A percentile compares a stretch with the other conserved stretches of the same genome.
These are phyloP conservation scores for Ustilago hordei DNA, from an alignment of 1,284 basidiomycete genomes.

Conservation along the genomic window DNA sequence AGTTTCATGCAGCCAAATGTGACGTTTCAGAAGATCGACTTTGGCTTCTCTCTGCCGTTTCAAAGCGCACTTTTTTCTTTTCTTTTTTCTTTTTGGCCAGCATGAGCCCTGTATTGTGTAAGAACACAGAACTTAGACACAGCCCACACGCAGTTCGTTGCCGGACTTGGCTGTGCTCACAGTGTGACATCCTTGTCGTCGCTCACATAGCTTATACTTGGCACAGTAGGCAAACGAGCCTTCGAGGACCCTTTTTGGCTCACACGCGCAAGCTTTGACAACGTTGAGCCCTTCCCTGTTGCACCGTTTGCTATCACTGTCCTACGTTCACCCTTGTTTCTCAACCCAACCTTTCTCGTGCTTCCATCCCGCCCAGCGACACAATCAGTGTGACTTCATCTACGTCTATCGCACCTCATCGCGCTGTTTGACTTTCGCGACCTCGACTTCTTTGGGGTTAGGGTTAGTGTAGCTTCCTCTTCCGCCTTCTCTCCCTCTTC, in stretches of 20 bases:
- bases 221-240: no score
- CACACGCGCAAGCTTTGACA: slow-evolving; percentile 1
- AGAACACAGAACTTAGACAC: background rate
- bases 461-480: background rate
- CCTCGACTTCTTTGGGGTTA: background rate
- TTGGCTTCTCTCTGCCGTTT: background rate
- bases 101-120: no score
- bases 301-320: background rate
- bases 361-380: background rate
- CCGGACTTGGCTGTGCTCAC: background rate
- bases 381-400: background rate
- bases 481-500: background rate
- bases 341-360: background rate
- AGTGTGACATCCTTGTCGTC: background rate
- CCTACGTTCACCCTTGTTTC: background rate
- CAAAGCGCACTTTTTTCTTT: background rate
- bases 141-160: slow-evolving; percentile 8
- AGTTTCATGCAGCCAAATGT: slow-evolving; percentile 26
- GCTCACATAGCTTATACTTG: background rate
- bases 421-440: background rate
- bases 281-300: background rate
- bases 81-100: no score
- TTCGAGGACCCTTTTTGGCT: background rate
- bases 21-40: slow-evolving; percentile 6
- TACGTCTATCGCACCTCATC: background rate